Evolutionary conservation across 306 rosid species (phyloP).

Genomic region (Potentilla sterilis): DNA sequence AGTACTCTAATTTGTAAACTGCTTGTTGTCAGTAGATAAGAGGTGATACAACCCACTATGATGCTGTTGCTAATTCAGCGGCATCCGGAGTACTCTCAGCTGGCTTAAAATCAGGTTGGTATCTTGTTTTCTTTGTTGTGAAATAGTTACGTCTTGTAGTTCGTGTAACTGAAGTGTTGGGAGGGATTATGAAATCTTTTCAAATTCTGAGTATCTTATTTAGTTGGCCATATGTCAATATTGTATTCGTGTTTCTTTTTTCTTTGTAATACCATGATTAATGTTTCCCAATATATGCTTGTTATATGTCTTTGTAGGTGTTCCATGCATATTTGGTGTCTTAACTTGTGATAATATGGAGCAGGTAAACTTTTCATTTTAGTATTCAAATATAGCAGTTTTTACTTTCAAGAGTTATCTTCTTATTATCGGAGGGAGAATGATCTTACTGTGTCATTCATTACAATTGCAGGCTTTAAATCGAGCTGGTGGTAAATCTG

Average conservation of each 20-base stretch:
- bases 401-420: not conserved
- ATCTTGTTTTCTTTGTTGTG: slow-evolving; percentile 8
- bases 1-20: slow-evolving; percentile 13
- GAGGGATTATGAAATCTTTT: not conserved
- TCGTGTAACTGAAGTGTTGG: not conserved
- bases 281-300: slow-evolving; percentile 18
- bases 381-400: not conserved
- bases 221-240: not conserved
- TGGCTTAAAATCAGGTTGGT: slow-evolving; percentile 67
- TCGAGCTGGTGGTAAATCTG: slow-evolving; percentile 94
- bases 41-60: slow-evolving; percentile 96
- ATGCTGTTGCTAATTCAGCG: slow-evolving; percentile 84
- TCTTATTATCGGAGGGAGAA: not conserved
- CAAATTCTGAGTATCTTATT: not conserved
- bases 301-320: slow-evolving; percentile 50
- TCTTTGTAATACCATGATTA: not conserved
- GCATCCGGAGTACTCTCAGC: slow-evolving; percentile 98
- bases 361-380: slow-evolving; percentile 49
- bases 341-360: slow-evolving; percentile 81
- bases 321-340: slow-evolving; percentile 89
- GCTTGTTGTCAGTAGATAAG: slow-evolving; percentile 50
- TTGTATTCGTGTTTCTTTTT: not conserved
- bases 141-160: not conserved
- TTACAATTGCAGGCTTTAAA: slow-evolving; percentile 63
- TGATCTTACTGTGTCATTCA: slow-evolving; percentile 12